A percentile compares a stretch with the other conserved stretches of the same genome.
phyloP scores from a whole-genome alignment of 306 rosid species.

The Begonia peltatifolia region DNA sequence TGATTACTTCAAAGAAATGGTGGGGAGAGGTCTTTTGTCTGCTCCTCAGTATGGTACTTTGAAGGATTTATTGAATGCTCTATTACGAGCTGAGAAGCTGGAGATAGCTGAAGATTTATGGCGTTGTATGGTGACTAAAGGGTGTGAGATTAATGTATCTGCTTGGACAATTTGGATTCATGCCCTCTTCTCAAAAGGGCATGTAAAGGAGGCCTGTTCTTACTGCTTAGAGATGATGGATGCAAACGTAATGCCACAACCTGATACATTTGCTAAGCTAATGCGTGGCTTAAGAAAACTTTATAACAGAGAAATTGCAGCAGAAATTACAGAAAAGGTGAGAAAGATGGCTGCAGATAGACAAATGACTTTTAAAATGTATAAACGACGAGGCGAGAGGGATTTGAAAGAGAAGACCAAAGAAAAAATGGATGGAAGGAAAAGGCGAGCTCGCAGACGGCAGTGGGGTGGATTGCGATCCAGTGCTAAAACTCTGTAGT shows the following conservation, averaged over 20 bases:
- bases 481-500: slow-evolving; percentile 31
- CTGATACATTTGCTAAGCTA: slow-evolving; percentile 76
- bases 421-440: slow-evolving; percentile 58
- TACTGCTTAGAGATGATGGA: slow-evolving; percentile 81
- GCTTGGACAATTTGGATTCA: slow-evolving; percentile 94
- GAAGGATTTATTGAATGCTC: slow-evolving; percentile 53
- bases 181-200: slow-evolving; percentile 66
- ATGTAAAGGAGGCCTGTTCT: slow-evolving; percentile 78
- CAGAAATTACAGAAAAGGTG: slow-evolving; percentile 74
- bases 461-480: slow-evolving; percentile 30
- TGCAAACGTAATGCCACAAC: slow-evolving; percentile 57
- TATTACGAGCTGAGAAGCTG: slow-evolving; percentile 60
- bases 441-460: slow-evolving; percentile 49
- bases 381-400: slow-evolving; percentile 64
- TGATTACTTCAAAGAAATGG: slow-evolving; percentile 70
- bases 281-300: slow-evolving; percentile 63
- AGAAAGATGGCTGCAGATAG: slow-evolving; percentile 86
- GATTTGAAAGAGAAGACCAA: slow-evolving; percentile 59
- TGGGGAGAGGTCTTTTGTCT: slow-evolving; percentile 51
- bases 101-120: slow-evolving; percentile 78
- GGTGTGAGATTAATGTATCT: slow-evolving; percentile 47
- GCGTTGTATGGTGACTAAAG: slow-evolving; percentile 41
- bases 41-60: slow-evolving; percentile 62
- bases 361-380: slow-evolving; percentile 71
- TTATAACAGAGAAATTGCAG: slow-evolving; percentile 56